Percentiles rank a stretch among this genome's conserved stretches.
These are phyloP conservation scores for Circinella umbellata DNA, from an alignment of 371 early-diverging fungal genomes.

Conservation along the genomic window DNA sequence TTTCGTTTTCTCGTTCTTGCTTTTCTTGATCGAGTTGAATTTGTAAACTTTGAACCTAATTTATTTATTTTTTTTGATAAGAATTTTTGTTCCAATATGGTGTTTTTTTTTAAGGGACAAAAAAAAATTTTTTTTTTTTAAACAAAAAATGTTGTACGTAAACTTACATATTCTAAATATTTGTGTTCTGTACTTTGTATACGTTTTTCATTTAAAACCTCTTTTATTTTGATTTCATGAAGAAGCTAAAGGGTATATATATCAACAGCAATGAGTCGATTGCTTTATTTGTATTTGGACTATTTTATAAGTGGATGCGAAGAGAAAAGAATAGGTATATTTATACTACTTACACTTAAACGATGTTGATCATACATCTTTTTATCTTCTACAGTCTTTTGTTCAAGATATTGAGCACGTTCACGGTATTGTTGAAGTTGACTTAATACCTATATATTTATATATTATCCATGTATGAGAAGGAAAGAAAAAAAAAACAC, in stretches of 20 bases:
- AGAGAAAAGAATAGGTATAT: too few relatives aligned
- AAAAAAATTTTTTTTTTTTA: conserved; percentile 14
- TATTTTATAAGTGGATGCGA: too few relatives aligned
- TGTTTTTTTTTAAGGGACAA: neutral
- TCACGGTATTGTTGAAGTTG: conserved; percentile 30
- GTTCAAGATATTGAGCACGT: conserved; percentile 32
- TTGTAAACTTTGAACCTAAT: conserved; percentile 29
- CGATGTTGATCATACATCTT: conserved; percentile 33
- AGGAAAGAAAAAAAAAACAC: too few relatives aligned
- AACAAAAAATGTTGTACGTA: conserved; percentile 19
- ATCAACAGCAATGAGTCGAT: neutral
- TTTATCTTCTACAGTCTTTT: conserved; percentile 27
- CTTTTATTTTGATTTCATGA: conserved; percentile 38
- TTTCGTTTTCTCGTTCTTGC: conserved; percentile 22
- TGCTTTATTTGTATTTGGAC: too few relatives aligned
- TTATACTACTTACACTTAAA: conserved; percentile 27
- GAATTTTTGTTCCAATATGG: neutral
- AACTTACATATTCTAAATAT: conserved; percentile 25
- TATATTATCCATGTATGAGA: neutral
- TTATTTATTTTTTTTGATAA: neutral
- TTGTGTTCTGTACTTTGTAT: conserved; percentile 29
- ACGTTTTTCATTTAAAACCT: conserved; percentile 30
- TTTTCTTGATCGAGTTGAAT: conserved; percentile 25
- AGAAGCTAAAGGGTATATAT: conserved; percentile 24
- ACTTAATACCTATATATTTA: conserved; percentile 20